Evolutionary conservation across 352 stramenopile genomes (phyloP).

Genomic region (Pythium sukuiense): DNA sequence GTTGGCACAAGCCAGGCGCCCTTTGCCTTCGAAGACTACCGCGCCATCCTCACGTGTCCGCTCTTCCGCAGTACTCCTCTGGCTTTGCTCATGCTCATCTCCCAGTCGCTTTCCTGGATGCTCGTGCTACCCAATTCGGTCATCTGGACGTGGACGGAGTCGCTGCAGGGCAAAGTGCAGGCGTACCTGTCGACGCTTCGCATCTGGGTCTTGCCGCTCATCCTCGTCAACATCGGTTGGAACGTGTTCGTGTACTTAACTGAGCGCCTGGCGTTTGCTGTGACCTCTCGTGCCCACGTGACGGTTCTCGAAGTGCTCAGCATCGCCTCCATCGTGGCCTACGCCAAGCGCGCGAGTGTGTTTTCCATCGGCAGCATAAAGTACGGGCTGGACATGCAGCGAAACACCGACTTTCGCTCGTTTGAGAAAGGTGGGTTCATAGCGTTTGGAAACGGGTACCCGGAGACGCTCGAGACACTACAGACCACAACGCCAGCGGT

Average conservation of each 20-base stretch:
- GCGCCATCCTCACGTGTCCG: conserved; percentile 20
- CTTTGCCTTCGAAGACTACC: conserved; percentile 16
- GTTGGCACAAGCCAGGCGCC: background rate
- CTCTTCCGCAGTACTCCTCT: conserved; percentile 17
- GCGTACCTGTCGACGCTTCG: conserved; percentile 16
- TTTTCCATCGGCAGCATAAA: conserved; percentile 12
- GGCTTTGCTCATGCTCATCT: conserved; percentile 13
- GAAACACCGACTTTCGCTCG: background rate
- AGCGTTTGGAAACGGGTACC: conserved; percentile 15
- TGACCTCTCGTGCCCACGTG: background rate
- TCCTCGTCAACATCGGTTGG: conserved; percentile 12
- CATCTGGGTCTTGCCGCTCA: conserved; percentile 14
- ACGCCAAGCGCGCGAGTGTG: background rate
- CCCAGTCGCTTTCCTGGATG: conserved; percentile 24
- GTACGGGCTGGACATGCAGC: conserved; percentile 14
- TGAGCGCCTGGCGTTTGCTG: background rate
- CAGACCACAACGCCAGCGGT: background rate
- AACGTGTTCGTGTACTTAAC: conserved; percentile 11
- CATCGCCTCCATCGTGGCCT: conserved; percentile 6
- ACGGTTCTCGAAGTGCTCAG: background rate
- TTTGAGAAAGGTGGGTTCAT: conserved; percentile 1
- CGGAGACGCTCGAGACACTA: background rate
- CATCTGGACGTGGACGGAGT: conserved; percentile 15
- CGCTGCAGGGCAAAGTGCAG: conserved; percentile 13
- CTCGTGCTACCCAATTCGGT: conserved; percentile 20